Percentiles rank a stretch among this genome's conserved stretches.
Evolutionary conservation across 805 yeast genomes (phyloP).

Genomic region (Cyberlindnera galapagoensis): DNA sequence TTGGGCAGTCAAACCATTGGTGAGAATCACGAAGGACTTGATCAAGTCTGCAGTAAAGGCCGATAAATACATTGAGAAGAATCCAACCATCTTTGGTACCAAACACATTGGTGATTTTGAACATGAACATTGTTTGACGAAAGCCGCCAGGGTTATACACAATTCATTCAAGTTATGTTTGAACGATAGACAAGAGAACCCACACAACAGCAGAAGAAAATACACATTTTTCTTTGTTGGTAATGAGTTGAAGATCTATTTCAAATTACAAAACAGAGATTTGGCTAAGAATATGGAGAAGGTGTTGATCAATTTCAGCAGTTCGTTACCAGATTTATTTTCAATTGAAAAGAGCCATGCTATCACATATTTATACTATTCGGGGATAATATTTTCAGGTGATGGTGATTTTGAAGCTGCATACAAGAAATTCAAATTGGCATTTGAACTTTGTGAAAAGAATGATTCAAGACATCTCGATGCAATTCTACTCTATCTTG

Average conservation of each 20-base stretch:
- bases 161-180: slow-evolving; percentile 70
- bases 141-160: slow-evolving; percentile 60
- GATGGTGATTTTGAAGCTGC: slow-evolving; percentile 53
- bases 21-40: slow-evolving; percentile 35
- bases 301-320: slow-evolving; percentile 51
- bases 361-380: slow-evolving; percentile 60
- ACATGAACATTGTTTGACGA: slow-evolving; percentile 35
- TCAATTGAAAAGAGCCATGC: slow-evolving; percentile 43
- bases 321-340: slow-evolving; percentile 45
- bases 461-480: slow-evolving; percentile 20
- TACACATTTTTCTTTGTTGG: slow-evolving; percentile 69
- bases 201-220: slow-evolving; percentile 42
- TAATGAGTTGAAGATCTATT: slow-evolving; percentile 62
- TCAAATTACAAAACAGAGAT: slow-evolving; percentile 58
- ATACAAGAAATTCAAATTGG: slow-evolving; percentile 43
- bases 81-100: slow-evolving; percentile 8
- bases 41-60: slow-evolving; percentile 19
- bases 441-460: slow-evolving; percentile 25
- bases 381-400: slow-evolving; percentile 60
- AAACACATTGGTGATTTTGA: slow-evolving; percentile 21
- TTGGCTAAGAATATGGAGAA: slow-evolving; percentile 69
- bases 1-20: slow-evolving; percentile 45
- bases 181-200: slow-evolving; percentile 64
- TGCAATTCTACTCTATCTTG: slow-evolving; percentile 46
- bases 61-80: slow-evolving; percentile 16